A percentile compares a stretch with the other conserved stretches of the same genome.
Evolutionary conservation across 805 yeast genomes (phyloP).

Genomic region (Candida vartiovaarae): DNA sequence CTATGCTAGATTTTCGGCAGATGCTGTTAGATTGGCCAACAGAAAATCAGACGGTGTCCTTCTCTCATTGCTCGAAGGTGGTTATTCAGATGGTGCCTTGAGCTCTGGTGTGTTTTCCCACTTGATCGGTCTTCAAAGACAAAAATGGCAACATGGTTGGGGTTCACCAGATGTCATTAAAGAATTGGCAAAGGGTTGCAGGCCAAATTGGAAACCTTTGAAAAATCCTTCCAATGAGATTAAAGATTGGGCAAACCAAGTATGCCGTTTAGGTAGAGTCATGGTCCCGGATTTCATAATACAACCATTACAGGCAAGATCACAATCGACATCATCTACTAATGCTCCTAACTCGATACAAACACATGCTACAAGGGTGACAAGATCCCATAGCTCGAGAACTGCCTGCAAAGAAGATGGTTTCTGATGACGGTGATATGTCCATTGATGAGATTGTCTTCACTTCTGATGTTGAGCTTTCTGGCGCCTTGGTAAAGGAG

Average conservation of each 20-base stretch:
- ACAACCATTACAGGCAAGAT: slow-evolving; percentile 5
- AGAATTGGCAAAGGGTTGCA: slow-evolving; percentile 64
- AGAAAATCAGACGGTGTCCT: slow-evolving; percentile 54
- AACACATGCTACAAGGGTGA: slow-evolving; percentile 2
- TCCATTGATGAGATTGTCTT: slow-evolving; percentile 9
- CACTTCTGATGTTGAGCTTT: neutral
- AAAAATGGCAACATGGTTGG: slow-evolving; percentile 58
- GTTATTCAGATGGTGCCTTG: slow-evolving; percentile 78
- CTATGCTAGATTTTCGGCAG: slow-evolving; percentile 64
- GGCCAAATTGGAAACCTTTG: slow-evolving; percentile 52
- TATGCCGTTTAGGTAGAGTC: slow-evolving; percentile 51
- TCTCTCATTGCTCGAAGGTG: slow-evolving; percentile 74
- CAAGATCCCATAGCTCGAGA: slow-evolving; percentile 12
- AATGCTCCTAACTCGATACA: too few species aligned
- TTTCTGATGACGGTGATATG: slow-evolving; percentile 12
- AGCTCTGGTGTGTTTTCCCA: slow-evolving; percentile 77
- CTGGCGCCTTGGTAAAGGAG: neutral
- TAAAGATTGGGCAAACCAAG: slow-evolving; percentile 59
- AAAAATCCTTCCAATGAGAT: slow-evolving; percentile 45
- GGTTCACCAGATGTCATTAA: slow-evolving; percentile 54
- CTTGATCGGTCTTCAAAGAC: slow-evolving; percentile 58
- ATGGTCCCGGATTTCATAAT: slow-evolving; percentile 43
- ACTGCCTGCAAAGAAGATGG: slow-evolving; percentile 14
- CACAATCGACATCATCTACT: neutral
- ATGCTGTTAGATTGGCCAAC: slow-evolving; percentile 63